phyloP scores from a whole-genome alignment of 1,284 basidiomycete species.

The Apiotrichum domesticum region DNA sequence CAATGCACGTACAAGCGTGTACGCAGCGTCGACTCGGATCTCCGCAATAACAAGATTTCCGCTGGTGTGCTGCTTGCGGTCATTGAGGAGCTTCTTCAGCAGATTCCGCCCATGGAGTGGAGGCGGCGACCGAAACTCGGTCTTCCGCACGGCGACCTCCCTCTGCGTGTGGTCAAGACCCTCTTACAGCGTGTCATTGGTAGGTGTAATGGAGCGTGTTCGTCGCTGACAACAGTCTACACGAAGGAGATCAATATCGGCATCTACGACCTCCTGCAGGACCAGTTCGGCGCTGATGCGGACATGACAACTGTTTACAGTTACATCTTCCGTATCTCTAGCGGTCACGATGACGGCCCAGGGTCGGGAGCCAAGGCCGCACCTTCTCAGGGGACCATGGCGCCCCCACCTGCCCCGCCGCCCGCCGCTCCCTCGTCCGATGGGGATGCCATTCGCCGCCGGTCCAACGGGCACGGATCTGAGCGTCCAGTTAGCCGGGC shows the following conservation, averaged over 20 bases:
- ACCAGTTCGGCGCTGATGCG: conserved; percentile 45
- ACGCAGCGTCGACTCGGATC: conserved; percentile 84
- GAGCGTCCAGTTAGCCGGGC: conserved; percentile 7
- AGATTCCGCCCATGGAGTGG: conserved; percentile 93
- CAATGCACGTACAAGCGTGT: conserved; percentile 99
- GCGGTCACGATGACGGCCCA: conserved; percentile 65
- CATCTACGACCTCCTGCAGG: conserved; percentile 38
- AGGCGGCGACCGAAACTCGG: conserved; percentile 80
- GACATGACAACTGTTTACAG: conserved; percentile 49
- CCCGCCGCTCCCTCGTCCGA: conserved; percentile 18
- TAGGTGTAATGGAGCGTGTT: conserved; percentile 49
- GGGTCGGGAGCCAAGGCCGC: conserved; percentile 30
- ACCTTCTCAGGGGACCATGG: conserved; percentile 47
- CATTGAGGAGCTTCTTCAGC: conserved; percentile 89
- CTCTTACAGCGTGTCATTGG: conserved; percentile 92
- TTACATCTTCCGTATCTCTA: conserved; percentile 58
- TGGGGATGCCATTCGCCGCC: background rate
- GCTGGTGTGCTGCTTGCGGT: conserved; percentile 89
- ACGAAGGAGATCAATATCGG: conserved; percentile 35
- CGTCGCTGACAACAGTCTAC: conserved; percentile 21
- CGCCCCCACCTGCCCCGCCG: conserved; percentile 61
- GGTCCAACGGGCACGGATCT: conserved; percentile 1
- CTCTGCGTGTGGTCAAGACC: conserved; percentile 92
- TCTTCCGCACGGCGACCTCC: conserved; percentile 94
- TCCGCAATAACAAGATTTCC: conserved; percentile 71